Base-by-base conservation (phyloP, 306 rosid genomes). In the Prosopis cineraria region DNA sequence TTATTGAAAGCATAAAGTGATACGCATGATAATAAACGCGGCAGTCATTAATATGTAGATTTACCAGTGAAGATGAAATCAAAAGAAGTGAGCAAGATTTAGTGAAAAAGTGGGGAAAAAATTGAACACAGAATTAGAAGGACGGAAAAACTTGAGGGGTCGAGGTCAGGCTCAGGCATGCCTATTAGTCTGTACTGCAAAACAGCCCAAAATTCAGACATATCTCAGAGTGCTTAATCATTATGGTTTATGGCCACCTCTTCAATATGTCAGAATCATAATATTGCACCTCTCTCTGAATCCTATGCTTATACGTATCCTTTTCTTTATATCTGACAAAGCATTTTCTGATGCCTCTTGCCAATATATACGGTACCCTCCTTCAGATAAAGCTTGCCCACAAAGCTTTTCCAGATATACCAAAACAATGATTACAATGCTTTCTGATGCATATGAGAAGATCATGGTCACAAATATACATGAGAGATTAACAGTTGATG, bases 161-260 rank as follows among this genome's bases (percentile, higher is more conserved):
- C n/a, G n/a, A n/a, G n/a, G n/a, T n/a, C n/a, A n/a, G n/a, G 70
- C 17, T 56, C 64, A 64, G 70, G 65, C 65, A 58, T 58, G 64
- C 64, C 34, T 24, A 31, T 27, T 58, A 5, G 64, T 56, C 19
- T 58, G 65, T 58, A 27, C 65, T 12, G 65, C n/a, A 27, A 27
- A 31, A 58, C 36, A 58, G 36, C 36, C 10, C 63, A 37, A 20
- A 37, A 36, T 30, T 20, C 59, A 52, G 59, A 52, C n/a, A 37
- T 41, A 37, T 55, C 6, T 55, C 62, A 55, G 47, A 37, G 30
- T 33, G 12, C 53, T 48, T 76, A 63, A 50, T 76, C 64, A 78
- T 72, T 77, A 72, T 44, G 17, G 34, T 76, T 72, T 60, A 25
- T 58, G 55, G 27, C 64, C 68, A 71, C 55, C 70, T 20, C 10